These are phyloP conservation scores for Lachancea fermentati DNA, from an alignment of 805 yeast species.

Conservation along the genomic window DNA sequence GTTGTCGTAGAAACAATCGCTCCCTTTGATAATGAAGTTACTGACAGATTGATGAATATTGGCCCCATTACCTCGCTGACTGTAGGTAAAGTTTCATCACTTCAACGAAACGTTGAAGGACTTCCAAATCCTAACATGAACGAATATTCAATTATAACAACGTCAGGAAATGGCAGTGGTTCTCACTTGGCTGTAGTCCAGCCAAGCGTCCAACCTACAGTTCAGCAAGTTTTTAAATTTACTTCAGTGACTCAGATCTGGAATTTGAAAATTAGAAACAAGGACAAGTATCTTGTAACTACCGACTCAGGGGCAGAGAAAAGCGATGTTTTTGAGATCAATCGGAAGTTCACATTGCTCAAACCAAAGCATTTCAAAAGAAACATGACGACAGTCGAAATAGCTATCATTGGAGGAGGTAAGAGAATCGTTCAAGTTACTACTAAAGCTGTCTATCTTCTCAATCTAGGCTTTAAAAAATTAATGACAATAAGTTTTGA, in stretches of 20 bases:
- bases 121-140: conserved; percentile 60
- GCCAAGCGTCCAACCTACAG: conserved; percentile 62
- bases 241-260: conserved; percentile 70
- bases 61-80: conserved; percentile 75
- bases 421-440: conserved; percentile 71
- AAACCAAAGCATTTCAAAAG: conserved; percentile 58
- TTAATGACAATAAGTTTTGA: conserved; percentile 47
- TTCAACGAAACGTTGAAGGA: conserved; percentile 51
- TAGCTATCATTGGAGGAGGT: conserved; percentile 52
- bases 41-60: conserved; percentile 53
- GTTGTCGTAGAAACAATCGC: conserved; percentile 20
- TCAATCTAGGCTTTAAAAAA: conserved; percentile 54
- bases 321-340: conserved; percentile 63
- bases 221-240: conserved; percentile 64
- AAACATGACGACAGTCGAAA: conserved; percentile 57
- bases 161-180: conserved; percentile 56
- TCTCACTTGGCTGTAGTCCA: conserved; percentile 57
- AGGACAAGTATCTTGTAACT: conserved; percentile 59
- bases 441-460: conserved; percentile 55
- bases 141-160: conserved; percentile 62
- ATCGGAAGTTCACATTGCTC: conserved; percentile 55
- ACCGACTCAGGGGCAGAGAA: conserved; percentile 60
- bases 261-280: conserved; percentile 47
- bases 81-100: conserved; percentile 49
- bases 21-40: conserved; percentile 38